phyloP scores from a whole-genome alignment of 441 rosid genomes.

The Caryocar brasiliense region DNA sequence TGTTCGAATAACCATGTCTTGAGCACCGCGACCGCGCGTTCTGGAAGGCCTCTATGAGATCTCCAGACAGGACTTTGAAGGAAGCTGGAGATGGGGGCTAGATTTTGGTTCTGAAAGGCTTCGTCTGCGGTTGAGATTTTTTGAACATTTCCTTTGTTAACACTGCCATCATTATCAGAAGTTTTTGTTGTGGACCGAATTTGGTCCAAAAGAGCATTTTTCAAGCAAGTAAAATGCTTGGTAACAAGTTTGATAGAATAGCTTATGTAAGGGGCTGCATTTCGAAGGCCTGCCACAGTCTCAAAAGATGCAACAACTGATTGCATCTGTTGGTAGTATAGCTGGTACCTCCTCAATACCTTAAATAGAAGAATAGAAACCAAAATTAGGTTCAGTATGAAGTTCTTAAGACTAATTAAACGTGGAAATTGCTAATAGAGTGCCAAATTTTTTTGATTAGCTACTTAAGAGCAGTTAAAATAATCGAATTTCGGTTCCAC shows the following conservation, averaged over 20 bases:
- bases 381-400: neutral
- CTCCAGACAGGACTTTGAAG: conserved; percentile 43
- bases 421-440: too few species aligned
- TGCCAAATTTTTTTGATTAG: too few species aligned
- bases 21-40: conserved; percentile 46
- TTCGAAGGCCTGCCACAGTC: conserved; percentile 41
- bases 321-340: conserved; percentile 40
- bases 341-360: conserved; percentile 36
- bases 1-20: conserved; percentile 54
- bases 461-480: too few species aligned
- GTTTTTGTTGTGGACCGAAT: conserved; percentile 16
- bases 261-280: conserved; percentile 34
- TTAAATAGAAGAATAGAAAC: conserved; percentile 2
- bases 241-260: conserved; percentile 27
- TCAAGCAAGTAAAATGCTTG: conserved; percentile 36
- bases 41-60: conserved; percentile 60
- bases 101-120: conserved; percentile 14
- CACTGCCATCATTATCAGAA: neutral
- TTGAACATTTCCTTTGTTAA: conserved; percentile 2
- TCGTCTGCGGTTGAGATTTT: conserved; percentile 1
- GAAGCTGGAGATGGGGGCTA: conserved; percentile 8
- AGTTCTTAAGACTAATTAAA: too few species aligned
- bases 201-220: conserved; percentile 35
- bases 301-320: conserved; percentile 37
- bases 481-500: too few species aligned